Evolutionary conservation across 768 basidiomycete species (phyloP), one percentile per base, ranked within the genome.

Genomic region (Podaxis sp.): DNA sequence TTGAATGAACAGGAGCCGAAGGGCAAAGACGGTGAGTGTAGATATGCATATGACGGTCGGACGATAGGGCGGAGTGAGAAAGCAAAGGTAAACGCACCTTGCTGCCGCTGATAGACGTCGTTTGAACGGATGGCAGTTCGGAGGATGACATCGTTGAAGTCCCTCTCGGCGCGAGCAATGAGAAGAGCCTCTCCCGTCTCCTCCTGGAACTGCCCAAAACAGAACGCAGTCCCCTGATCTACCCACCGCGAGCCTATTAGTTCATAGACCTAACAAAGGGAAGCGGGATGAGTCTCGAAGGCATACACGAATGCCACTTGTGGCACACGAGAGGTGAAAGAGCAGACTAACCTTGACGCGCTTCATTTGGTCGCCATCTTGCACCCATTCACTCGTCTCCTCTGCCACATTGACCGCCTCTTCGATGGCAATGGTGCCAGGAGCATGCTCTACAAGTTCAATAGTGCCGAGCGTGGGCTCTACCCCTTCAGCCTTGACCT

Each of bases 181-280:
- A 95, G 86, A 63, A 88, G 82, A 4, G 89, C 95, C 72, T 89
- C 90, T 68, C 86, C 87, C 54, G 83, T 83, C 55, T 89, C 86
- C 68, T 89, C 85, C 68, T 88, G 85, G 66, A 90, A 91, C 72
- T 95, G 88, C 51, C 95, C 95, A 70, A 92, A 92, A 74, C 96
- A 97, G 72, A 95, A 93, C 1, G 97, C 97, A 17, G 97, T 99
- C 52, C 97, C 97, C 72, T 95, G 88, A 81, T 99, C 97, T 60
- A 89, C 84, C 97, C 97, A 99, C 61, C 88, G 86, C 66, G 90
- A 84, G 63, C 90, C 93, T 58, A 94, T 85, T 64, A 99, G 88
- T 75, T 96, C 90, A 76, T 99, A 99, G 28, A 99, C 96, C 90
- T 99, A 65, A 19, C 63, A 68, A 48, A 61, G 60, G 28, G 8